Evolutionary conservation across 176 grass and related monocot species (phyloP), one percentile per base, ranked within the genome.

Genomic region (Aegilops sharonensis): DNA sequence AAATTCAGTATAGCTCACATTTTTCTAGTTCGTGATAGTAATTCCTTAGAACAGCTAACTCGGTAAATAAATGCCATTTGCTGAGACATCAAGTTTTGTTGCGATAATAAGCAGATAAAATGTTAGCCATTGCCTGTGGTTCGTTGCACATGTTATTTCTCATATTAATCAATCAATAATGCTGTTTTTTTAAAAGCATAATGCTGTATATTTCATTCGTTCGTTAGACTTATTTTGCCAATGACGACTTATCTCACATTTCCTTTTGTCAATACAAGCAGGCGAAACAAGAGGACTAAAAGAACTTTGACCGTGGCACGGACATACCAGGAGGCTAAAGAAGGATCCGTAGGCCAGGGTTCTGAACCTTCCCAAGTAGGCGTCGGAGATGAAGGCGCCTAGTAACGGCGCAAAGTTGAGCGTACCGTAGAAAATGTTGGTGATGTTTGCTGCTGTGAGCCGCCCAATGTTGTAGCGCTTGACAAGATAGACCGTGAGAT

Each of bases 361-460:
- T 66, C 60, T 82, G 82, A 90, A 90, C 29, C 92, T 86, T 78
- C 87, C 90, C 67, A 86, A 37, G 60, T 92, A 90, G 56, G 67
- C 31, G 73, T 92, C 87, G 2, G 89, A 85, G 57, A 88, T 57
- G 87, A 88, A 91, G 27, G 87, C 87, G 8, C 87, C 85, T 23
- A 90, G 20, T 64, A 88, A 29, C 14, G 84, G 87, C 3, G 82
- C 69, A 9, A 91, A 83, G 90, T 94, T 88, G 10, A 72, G 83
- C 6, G 85, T 89, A 5, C 72, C 89, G 5, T 60, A 59, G 78
- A 89, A 89, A 42, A 89, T 85, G 89, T 83, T 94, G 72, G 68
- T 78, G 10, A 85, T 78, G 64, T 80, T 89, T n/a, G 83, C 68
- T 18, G 92, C 89, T 30, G 81, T 6, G 20, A 91, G 78, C 32